Evolutionary conservation across 768 basidiomycete genomes (phyloP).

Genomic region (Cubamyces sp.): DNA sequence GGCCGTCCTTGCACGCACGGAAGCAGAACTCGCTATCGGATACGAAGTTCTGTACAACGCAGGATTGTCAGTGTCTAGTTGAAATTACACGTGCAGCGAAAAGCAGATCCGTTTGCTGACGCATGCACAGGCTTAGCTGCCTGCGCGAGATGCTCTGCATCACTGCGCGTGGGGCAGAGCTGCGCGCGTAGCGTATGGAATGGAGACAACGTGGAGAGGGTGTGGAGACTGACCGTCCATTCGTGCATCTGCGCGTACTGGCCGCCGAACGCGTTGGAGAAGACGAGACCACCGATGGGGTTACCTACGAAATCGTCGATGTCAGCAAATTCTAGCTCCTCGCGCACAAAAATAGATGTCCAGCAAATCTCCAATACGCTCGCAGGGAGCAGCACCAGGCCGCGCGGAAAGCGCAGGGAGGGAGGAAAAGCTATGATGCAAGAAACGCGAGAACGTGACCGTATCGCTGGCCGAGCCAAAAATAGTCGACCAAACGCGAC

Average conservation of each 20-base stretch:
- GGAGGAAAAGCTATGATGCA: background rate
- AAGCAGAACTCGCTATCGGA: conserved; percentile 67
- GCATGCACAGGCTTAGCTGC: too few relatives aligned
- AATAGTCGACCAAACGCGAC: background rate
- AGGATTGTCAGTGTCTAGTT: background rate
- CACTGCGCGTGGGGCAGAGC: too few relatives aligned
- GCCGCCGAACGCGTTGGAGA: conserved; percentile 66
- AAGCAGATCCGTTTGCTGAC: too few relatives aligned
- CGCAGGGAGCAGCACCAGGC: too few relatives aligned
- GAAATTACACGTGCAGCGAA: too few relatives aligned
- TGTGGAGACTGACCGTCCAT: conserved; percentile 61
- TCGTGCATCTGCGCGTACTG: conserved; percentile 60
- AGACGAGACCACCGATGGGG: conserved; percentile 71
- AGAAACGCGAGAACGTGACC: background rate
- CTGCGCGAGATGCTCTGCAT: too few relatives aligned
- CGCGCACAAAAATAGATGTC: too few relatives aligned
- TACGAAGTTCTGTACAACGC: conserved; percentile 57
- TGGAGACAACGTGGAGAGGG: conserved; percentile 6
- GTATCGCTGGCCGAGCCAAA: background rate
- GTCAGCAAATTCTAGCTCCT: background rate
- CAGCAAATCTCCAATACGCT: background rate
- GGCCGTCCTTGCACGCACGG: conserved; percentile 63
- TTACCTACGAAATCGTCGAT: conserved; percentile 42
- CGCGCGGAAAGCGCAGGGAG: background rate
- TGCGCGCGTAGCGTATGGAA: background rate